Conservation (phyloP, 345 rosid genomes). For the Theobroma cacao region DNA sequence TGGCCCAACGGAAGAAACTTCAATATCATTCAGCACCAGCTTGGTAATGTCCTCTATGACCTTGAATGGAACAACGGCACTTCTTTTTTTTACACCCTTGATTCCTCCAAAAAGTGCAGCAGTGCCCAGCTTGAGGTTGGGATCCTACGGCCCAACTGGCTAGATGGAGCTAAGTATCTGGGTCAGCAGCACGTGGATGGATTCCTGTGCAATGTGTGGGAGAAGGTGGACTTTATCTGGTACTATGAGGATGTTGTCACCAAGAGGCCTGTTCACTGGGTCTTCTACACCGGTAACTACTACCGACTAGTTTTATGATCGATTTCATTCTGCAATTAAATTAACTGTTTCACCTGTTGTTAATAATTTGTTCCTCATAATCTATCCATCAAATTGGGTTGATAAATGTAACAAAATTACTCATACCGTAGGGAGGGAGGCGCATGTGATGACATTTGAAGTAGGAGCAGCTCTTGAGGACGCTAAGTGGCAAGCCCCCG, state of each 20-base stretch:
- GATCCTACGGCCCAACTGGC: conserved; percentile 60
- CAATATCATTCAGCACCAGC: conserved; percentile 55
- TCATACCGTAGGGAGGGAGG: conserved; percentile 48
- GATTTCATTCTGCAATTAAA: background rate
- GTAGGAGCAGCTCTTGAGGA: conserved; percentile 64
- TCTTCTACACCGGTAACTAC: conserved; percentile 46
- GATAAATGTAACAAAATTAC: background rate
- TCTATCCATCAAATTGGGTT: background rate
- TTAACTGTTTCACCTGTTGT: background rate
- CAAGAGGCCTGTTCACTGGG: conserved; percentile 54
- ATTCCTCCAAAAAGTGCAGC: conserved; percentile 30
- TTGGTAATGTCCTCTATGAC: conserved; percentile 44
- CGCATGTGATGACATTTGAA: conserved; percentile 62
- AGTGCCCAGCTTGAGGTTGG: conserved; percentile 44
- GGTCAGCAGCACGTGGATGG: conserved; percentile 48
- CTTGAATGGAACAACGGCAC: conserved; percentile 68
- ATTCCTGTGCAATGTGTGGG: conserved; percentile 63
- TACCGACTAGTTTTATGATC: background rate
- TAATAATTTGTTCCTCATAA: background rate
- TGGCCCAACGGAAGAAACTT: conserved; percentile 60
- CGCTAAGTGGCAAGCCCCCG: conserved; percentile 61
- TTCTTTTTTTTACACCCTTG: conserved; percentile 48
- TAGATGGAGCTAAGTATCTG: conserved; percentile 49
- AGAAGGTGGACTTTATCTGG: conserved; percentile 57
- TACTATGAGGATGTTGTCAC: conserved; percentile 60